A percentile compares a stretch with the other conserved stretches of the same genome.
phyloP scores from a whole-genome alignment of 177 flowering plant species.

The Vitis hybrid region DNA sequence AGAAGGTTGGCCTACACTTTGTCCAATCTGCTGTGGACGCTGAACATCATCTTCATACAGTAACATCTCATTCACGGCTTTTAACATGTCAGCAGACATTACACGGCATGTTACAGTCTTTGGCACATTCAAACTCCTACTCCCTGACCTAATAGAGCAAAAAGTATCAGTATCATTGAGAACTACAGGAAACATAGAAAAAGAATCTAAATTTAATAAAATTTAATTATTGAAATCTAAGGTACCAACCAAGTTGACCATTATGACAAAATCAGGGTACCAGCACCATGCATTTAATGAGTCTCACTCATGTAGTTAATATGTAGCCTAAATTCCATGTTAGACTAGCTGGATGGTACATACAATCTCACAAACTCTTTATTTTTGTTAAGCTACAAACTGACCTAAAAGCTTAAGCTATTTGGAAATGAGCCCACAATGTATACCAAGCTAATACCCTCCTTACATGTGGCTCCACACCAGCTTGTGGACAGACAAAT shows the following conservation, averaged over 20 bases:
- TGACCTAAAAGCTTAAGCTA: no score
- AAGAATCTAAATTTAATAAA: background rate
- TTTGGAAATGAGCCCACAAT: no score
- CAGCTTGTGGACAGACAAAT: no score
- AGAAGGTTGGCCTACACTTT: background rate
- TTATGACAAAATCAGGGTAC: background rate
- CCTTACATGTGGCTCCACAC: no score
- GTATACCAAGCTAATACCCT: no score
- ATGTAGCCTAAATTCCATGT: no score
- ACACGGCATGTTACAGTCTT: conserved; percentile 69
- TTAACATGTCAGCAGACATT: conserved; percentile 58
- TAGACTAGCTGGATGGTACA: background rate
- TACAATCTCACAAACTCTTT: no score
- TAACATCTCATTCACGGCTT: conserved; percentile 35
- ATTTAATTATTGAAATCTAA: no score
- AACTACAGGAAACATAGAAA: background rate
- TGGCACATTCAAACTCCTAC: conserved; percentile 40
- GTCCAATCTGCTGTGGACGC: conserved; percentile 13
- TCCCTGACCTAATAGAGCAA: conserved; percentile 41
- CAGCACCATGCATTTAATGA: background rate
- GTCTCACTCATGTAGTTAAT: background rate
- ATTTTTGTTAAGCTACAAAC: no score
- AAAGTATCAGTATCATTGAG: background rate
- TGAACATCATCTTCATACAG: conserved; percentile 22
- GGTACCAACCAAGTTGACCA: no score